Evolutionary conservation across 2,329 filamentous ascomycete species (phyloP).

Genomic region (Talaromyces pinophilus): DNA sequence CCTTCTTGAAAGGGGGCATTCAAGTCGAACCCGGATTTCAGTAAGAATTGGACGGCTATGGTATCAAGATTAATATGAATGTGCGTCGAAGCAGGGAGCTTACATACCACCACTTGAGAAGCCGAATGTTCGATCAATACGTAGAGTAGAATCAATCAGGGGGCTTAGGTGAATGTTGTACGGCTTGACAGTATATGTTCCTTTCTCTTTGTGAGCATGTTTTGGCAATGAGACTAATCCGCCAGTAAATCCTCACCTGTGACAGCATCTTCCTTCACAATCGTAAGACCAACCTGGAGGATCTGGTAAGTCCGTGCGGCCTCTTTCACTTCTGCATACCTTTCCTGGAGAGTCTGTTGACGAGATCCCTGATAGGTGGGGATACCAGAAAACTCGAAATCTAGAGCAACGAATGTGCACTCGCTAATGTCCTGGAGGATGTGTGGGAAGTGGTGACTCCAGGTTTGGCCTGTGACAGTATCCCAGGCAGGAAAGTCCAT

Average conservation of each 20-base stretch:
- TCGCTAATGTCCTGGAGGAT: conserved; percentile 61
- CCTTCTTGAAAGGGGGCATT: conserved; percentile 58
- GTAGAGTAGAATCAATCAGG: conserved; percentile 53
- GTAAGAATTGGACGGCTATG: conserved; percentile 61
- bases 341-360: conserved; percentile 58
- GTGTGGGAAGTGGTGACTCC: conserved; percentile 54
- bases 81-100: conserved; percentile 21
- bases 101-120: conserved; percentile 57
- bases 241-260: conserved; percentile 42
- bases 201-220: conserved; percentile 30
- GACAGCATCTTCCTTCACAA: conserved; percentile 58
- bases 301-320: conserved; percentile 65
- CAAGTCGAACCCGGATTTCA: conserved; percentile 60
- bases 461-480: conserved; percentile 51
- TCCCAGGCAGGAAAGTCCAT: conserved; percentile 52
- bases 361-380: conserved; percentile 43
- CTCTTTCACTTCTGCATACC: conserved; percentile 61
- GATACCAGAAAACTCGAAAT: conserved; percentile 68
- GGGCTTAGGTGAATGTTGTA: conserved; percentile 67
- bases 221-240: neutral
- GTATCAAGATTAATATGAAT: neutral
- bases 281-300: conserved; percentile 67
- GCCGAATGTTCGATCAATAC: conserved; percentile 61
- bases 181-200: conserved; percentile 59
- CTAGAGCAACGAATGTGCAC: conserved; percentile 64